Evolutionary conservation across 2,329 filamentous ascomycete species (phyloP), one percentile per base, ranked within the genome.

Genomic region (Graphilbum ipis-grandicollis): DNA sequence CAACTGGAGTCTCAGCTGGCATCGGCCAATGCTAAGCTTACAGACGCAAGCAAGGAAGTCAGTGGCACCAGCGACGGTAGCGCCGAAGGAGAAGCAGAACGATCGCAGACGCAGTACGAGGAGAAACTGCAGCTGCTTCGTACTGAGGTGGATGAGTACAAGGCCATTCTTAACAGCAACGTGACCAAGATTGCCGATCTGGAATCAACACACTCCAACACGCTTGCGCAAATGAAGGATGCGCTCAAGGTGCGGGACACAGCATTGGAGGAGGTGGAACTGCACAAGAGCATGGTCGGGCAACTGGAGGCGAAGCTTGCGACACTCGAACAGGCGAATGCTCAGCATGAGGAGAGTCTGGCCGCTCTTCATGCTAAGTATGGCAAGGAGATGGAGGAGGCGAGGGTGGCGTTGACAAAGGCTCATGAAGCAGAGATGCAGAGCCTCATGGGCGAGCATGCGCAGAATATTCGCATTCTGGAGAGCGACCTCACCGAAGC

Each of bases 81-180:
- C n/a, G n/a, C n/a, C n/a, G n/a, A n/a, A n/a, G n/a, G n/a, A n/a
- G n/a, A n/a, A n/a, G 57, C 67, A 26, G 3, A 54, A 55, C 30
- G 66, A 9, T 19, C n/a, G 15, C 31, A 34, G n/a, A 19, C 15
- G n/a, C 33, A 68, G 50, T 73, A 82, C 42, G 60, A 76, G 40
- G 63, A 68, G 26, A 58, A 76, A 34, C 59, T 81, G 25, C 59
- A 63, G 26, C 63, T 63, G 32, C 57, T 94, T 31, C 79, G 80
- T 43, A 66, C 59, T 41, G 78, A 93, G 51, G 77, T 94, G 37
- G 75, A 86, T 36, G 75, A 84, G 50, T 85, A 93, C 58, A 86
- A 81, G 57, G 60, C 67, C 4, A 71, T 80, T 28, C 77, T 92
- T 47, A 67, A 69, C 43, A 66, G 62, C 45, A 82, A 86, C 47